Evolutionary conservation across 179 eudicot genomes (phyloP).

Genomic region (Silene noctiflora): DNA sequence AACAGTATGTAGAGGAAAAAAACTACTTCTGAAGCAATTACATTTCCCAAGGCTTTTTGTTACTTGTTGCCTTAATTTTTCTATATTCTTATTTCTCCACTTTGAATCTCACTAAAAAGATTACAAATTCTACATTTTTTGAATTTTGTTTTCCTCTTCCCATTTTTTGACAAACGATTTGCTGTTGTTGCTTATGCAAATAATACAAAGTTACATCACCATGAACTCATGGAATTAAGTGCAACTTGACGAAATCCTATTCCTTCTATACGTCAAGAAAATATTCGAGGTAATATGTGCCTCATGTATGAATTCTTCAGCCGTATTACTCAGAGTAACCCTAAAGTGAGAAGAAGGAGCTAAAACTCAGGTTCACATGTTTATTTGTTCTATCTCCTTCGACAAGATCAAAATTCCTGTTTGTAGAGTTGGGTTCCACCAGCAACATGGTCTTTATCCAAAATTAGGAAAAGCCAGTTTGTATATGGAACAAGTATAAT

Average conservation of each 20-base stretch:
- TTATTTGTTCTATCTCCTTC: not conserved
- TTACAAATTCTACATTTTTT: not conserved
- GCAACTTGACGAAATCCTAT: not conserved
- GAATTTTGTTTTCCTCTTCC: not conserved
- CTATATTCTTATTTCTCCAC: not conserved
- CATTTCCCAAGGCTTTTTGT: not conserved
- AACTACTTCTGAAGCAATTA: not conserved
- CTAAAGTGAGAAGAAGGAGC: not conserved
- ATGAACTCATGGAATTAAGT: not conserved
- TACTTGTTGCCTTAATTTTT: not conserved
- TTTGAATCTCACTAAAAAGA: not conserved
- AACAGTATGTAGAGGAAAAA: not conserved
- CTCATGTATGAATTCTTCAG: not conserved
- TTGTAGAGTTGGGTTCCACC: not conserved
- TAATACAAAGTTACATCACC: not conserved
- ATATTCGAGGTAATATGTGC: not conserved
- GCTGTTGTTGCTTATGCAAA: not conserved
- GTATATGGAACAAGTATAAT: not conserved
- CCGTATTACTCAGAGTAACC: not conserved
- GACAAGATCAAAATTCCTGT: not conserved
- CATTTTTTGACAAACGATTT: no score
- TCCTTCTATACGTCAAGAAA: not conserved
- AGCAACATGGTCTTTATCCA: conserved; percentile 1
- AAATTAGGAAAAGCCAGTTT: not conserved
- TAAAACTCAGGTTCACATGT: not conserved